These are phyloP conservation scores for Suhomyces canberraensis DNA, from an alignment of 805 yeast genomes.

Conservation along the genomic window DNA sequence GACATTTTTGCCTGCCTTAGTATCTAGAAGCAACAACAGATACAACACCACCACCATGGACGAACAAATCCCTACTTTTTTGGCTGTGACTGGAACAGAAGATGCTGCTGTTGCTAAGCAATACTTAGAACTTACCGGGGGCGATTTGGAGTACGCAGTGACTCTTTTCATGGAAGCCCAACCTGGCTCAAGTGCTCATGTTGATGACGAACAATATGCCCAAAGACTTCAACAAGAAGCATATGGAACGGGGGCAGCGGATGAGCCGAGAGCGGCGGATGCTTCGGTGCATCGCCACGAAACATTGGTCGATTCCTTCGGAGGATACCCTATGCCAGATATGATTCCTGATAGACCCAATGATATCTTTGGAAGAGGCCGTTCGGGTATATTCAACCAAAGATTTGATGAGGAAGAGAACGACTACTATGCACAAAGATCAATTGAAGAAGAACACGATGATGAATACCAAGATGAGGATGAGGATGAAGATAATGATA, in stretches of 20 bases:
- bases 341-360: conserved; percentile 18
- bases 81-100: conserved; percentile 77
- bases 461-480: conserved; percentile 36
- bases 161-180: conserved; percentile 68
- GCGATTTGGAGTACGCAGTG: conserved; percentile 79
- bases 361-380: conserved; percentile 48
- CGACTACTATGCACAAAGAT: conserved; percentile 17
- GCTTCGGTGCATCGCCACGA: conserved; percentile 78
- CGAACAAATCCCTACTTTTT: conserved; percentile 63
- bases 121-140: conserved; percentile 75
- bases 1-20: background rate
- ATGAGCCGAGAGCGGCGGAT: conserved; percentile 52
- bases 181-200: conserved; percentile 12
- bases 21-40: background rate
- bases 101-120: conserved; percentile 68
- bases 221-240: conserved; percentile 62
- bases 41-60: too few species aligned
- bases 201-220: conserved; percentile 54
- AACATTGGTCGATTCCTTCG: conserved; percentile 55
- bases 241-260: conserved; percentile 33
- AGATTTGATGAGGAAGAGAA: conserved; percentile 41
- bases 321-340: conserved; percentile 6
- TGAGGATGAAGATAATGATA: conserved; percentile 20
- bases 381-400: conserved; percentile 61
- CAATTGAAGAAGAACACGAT: conserved; percentile 20